A percentile compares a stretch with the other conserved stretches of the same genome.
phyloP scores from a whole-genome alignment of 2,329 filamentous ascomycete species.

The Monosporascus sp. region DNA sequence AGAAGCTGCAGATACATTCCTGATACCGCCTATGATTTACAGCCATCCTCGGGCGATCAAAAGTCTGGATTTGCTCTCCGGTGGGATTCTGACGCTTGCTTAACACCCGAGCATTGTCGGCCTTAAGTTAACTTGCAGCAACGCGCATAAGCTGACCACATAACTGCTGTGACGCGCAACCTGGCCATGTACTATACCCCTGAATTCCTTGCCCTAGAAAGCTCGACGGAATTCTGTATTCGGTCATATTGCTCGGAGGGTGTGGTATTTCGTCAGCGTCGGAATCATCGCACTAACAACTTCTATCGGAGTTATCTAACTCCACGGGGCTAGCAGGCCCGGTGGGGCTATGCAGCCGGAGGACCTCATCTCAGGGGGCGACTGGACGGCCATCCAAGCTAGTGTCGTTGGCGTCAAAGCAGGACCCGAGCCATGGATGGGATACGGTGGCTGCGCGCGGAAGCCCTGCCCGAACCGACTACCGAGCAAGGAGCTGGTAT shows the following conservation, averaged over 20 bases:
- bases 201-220: conserved; percentile 65
- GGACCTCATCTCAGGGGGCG: conserved; percentile 61
- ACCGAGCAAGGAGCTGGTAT: conserved; percentile 46
- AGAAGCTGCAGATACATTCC: conserved; percentile 57
- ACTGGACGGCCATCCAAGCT: conserved; percentile 68
- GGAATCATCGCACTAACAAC: conserved; percentile 67
- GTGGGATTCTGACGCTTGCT: conserved; percentile 54
- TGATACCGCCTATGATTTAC: conserved; percentile 63
- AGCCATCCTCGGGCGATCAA: conserved; percentile 62
- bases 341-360: conserved; percentile 60
- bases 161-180: conserved; percentile 52
- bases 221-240: conserved; percentile 67
- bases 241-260: conserved; percentile 61
- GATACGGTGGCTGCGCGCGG: conserved; percentile 57
- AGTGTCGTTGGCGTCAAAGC: conserved; percentile 69
- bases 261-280: conserved; percentile 66
- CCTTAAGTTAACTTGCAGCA: conserved; percentile 65
- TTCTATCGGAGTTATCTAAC: conserved; percentile 55
- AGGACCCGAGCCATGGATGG: conserved; percentile 59
- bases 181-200: conserved; percentile 31
- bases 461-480: conserved; percentile 48
- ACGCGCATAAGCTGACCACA: conserved; percentile 63
- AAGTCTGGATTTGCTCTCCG: conserved; percentile 60
- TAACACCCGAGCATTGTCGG: conserved; percentile 62
- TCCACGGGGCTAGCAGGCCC: conserved; percentile 53